phyloP scores from a whole-genome alignment of 2,329 filamentous ascomycete species.

The Paecilomyces fulvus region DNA sequence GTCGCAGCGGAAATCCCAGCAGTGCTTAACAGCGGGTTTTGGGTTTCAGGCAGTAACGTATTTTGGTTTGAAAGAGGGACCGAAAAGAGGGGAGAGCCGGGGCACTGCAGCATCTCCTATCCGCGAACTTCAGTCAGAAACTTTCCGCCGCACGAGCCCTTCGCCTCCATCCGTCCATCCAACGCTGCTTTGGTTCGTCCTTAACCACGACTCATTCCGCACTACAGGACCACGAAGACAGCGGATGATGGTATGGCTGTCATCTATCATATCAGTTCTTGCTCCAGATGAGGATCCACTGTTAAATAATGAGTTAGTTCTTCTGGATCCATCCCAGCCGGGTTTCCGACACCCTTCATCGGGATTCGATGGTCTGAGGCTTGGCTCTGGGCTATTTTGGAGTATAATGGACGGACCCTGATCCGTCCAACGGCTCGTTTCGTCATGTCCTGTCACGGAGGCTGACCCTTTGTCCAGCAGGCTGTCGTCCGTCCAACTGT shows the following conservation, averaged over 20 bases:
- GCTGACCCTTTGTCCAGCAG: not conserved
- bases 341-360: not conserved
- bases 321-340: not conserved
- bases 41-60: not conserved
- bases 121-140: not conserved
- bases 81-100: not conserved
- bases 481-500: not conserved
- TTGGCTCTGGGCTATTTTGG: not conserved
- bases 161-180: not conserved
- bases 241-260: not conserved
- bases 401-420: not conserved
- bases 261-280: not conserved
- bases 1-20: not conserved
- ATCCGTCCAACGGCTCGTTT: not conserved
- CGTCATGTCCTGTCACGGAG: constrained; percentile 1
- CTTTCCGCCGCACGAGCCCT: not conserved
- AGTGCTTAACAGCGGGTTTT: not conserved
- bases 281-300: not conserved
- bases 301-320: not conserved
- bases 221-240: not conserved
- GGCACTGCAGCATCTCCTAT: not conserved
- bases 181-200: not conserved
- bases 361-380: not conserved
- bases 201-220: not conserved
- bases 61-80: not conserved